Percentiles rank a stretch among this genome's conserved stretches.
Evolutionary conservation across 441 rosid species (phyloP).

Genomic region (Arabidopsis hybrid): DNA sequence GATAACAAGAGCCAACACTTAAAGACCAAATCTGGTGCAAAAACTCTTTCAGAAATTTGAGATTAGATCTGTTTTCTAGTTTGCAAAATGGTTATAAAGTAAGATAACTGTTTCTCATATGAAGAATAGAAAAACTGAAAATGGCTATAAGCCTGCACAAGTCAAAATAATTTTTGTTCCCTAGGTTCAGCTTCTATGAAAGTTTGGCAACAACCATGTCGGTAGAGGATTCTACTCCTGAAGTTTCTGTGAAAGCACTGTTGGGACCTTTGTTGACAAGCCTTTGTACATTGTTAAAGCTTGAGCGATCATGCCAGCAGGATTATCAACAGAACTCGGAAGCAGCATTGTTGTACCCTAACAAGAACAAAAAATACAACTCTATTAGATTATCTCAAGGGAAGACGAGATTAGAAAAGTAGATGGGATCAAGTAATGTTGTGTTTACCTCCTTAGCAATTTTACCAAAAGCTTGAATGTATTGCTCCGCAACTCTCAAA

Average conservation of each 20-base stretch:
- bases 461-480: slow-evolving; percentile 79
- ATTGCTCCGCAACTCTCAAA: slow-evolving; percentile 89
- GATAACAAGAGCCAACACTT: not conserved
- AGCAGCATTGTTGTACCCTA: slow-evolving; percentile 92
- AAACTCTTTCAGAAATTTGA: not conserved
- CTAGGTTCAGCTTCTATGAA: slow-evolving; percentile 46
- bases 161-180: slow-evolving; percentile 28
- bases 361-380: not conserved
- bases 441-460: slow-evolving; percentile 84
- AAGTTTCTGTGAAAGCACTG: slow-evolving; percentile 33
- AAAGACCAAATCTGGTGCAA: slow-evolving; percentile 14
- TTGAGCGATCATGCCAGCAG: slow-evolving; percentile 81
- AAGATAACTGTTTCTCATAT: slow-evolving; percentile 19
- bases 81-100: slow-evolving; percentile 8
- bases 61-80: slow-evolving; percentile 16
- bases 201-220: not conserved
- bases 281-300: slow-evolving; percentile 81
- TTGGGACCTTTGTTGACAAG: slow-evolving; percentile 52
- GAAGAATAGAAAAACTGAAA: not conserved
- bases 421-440: not conserved
- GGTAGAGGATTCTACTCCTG: slow-evolving; percentile 29
- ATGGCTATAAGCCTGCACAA: slow-evolving; percentile 1
- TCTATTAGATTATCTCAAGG: slow-evolving; percentile 7
- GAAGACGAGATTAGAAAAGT: not conserved
- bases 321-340: slow-evolving; percentile 71